Evolutionary conservation across 2,329 filamentous ascomycete species (phyloP), one percentile per base, ranked within the genome.

Genomic region (Pseudovirgaria hyperparasitica): DNA sequence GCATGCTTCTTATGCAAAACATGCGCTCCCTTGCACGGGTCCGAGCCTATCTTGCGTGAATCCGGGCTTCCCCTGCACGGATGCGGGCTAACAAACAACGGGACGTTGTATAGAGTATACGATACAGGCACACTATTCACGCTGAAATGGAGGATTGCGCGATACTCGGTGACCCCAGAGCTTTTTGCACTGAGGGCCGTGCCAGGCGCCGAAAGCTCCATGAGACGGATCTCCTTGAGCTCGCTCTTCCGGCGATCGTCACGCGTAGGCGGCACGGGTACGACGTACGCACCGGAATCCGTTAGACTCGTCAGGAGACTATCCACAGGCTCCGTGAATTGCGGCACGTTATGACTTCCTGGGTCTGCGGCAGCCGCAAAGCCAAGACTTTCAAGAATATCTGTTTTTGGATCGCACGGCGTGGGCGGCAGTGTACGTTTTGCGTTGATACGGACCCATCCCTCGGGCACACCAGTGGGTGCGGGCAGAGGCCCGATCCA

Each of bases 401-500:
- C 17, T 7, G n/a, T 13, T 16, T 25, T 16, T 5, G 23, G 6
- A 9, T 12, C 5, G 5, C 10, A 9, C 5, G 23, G 11, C 10
- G 17, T 5, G 23, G 17, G 17, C n/a, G 15, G 13, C 5, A 25
- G 13, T 4, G 23, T n/a, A n/a, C n/a, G n/a, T n/a, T n/a, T n/a
- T n/a, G n/a, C n/a, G n/a, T n/a, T n/a, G n/a, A n/a, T n/a, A n/a
- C n/a, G n/a, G n/a, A n/a, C n/a, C n/a, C n/a, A n/a, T n/a, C n/a
- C n/a, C n/a, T n/a, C n/a, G n/a, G n/a, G n/a, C n/a, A n/a, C n/a
- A n/a, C n/a, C n/a, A n/a, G n/a, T n/a, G n/a, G n/a, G n/a, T n/a
- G 11, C 11, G 31, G 31, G 15, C 18, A 34, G 15, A n/a, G 38
- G 38, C 6, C 38, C 38, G 16, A 38, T 16, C 38, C 38, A 41